Evolutionary conservation across 257 asterid genomes (phyloP), one percentile per base, ranked within the genome.

Genomic region (Petunia secreta): DNA sequence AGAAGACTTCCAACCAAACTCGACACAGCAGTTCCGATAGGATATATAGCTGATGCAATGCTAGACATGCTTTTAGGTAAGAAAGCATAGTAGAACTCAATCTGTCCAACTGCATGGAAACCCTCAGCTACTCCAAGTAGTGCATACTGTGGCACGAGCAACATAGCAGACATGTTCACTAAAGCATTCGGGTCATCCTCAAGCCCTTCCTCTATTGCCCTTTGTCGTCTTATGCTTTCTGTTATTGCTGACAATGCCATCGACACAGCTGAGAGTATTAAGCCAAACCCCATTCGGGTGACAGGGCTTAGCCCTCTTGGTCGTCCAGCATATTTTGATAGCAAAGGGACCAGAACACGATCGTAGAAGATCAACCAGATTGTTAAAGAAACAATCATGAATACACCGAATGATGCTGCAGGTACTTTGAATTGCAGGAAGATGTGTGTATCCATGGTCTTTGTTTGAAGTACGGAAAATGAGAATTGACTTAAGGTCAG

Each of bases 51-150:
- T 4, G 82, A 58, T 1, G 82, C 86, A 68, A 80, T 50, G 79
- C 84, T 84, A 16, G 82, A 50, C 86, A 84, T 80, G 41, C 62
- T 76, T 60, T 66, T 76, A 15, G 82, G 86, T 5, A 80, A 80
- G 9, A 75, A 76, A 9, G 84, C 7, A 79, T 84, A 80, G 34
- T 60, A 80, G 82, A 75, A 84, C 65, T 84, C 80, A 38, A 80
- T 75, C 62, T 76, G 84, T 34, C 79, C 84, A 34, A 83, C 63
- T 25, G 79, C 46, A 25, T 75, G 14, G 5, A 78, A 44, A 5
- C 81, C 84, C 44, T 83, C 82, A 16, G 84, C 86, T 25, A 80
- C 53, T 64, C 86, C 84, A 1, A 60, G 46, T 4, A 76, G 58
- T 41, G 14, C 68, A 63, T 63, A 37, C 0, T 75, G 82, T 14